Conservation (phyloP, 2,329 filamentous ascomycete species). For the Westerdykella aurantiaca region DNA sequence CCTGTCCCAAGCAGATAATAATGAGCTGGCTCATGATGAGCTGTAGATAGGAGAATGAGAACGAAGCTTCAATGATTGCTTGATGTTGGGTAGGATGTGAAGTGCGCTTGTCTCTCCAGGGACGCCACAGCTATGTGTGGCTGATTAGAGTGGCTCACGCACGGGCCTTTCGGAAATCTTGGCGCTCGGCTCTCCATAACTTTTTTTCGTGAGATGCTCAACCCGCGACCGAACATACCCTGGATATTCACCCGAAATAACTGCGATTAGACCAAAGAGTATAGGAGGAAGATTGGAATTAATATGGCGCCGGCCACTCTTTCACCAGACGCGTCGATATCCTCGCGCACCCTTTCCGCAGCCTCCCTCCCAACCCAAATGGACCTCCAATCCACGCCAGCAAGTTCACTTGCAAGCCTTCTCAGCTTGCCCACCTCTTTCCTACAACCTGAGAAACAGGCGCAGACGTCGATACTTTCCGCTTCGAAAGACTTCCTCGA, state of each 20-base stretch:
- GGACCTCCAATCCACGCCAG: slow-evolving; percentile 22
- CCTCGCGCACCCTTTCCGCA: slow-evolving; percentile 37
- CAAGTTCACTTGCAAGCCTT: slow-evolving; percentile 54
- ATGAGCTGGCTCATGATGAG: slow-evolving; percentile 8
- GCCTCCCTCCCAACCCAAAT: slow-evolving; percentile 32
- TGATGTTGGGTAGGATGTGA: too few species aligned
- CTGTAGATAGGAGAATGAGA: slow-evolving; percentile 3
- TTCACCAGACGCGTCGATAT: slow-evolving; percentile 37
- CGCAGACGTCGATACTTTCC: slow-evolving; percentile 64
- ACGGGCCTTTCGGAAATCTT: slow-evolving; percentile 1
- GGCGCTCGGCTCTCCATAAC: neutral
- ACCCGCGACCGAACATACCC: neutral
- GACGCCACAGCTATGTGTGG: too few species aligned
- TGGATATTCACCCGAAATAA: neutral
- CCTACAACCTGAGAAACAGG: slow-evolving; percentile 62
- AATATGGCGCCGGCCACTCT: slow-evolving; percentile 31
- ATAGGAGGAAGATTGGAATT: neutral
- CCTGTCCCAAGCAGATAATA: neutral
- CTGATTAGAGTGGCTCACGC: too few species aligned
- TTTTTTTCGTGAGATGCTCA: neutral
- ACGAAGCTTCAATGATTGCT: too few species aligned
- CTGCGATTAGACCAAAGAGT: neutral
- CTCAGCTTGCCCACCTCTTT: slow-evolving; percentile 64
- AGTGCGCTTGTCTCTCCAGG: too few species aligned
- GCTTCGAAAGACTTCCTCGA: slow-evolving; percentile 79